Evolutionary conservation across 2,329 filamentous ascomycete genomes (phyloP).

Genomic region (Calonectria pauciramosa): DNA sequence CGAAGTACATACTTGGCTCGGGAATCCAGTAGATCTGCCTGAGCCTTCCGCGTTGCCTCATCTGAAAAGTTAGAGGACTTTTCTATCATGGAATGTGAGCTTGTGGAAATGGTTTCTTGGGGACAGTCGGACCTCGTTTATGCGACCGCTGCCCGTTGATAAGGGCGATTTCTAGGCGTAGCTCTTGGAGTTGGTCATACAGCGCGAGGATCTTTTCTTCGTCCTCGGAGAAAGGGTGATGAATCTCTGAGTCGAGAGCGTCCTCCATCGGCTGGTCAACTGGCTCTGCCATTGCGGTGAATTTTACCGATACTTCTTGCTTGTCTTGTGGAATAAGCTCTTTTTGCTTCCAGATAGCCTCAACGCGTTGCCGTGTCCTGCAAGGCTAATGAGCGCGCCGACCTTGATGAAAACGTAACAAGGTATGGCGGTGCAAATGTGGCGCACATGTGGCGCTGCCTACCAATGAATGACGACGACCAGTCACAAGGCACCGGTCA

Average conservation of each 20-base stretch:
- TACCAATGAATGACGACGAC: slow-evolving; percentile 33
- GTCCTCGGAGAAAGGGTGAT: slow-evolving; percentile 72
- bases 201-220: slow-evolving; percentile 78
- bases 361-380: slow-evolving; percentile 12
- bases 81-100: slow-evolving; percentile 34
- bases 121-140: slow-evolving; percentile 49
- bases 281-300: slow-evolving; percentile 44
- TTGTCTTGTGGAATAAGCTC: neutral
- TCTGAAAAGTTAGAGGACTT: slow-evolving; percentile 54
- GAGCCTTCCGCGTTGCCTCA: slow-evolving; percentile 68
- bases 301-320: neutral
- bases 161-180: slow-evolving; percentile 80
- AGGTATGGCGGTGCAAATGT: slow-evolving; percentile 33
- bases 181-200: slow-evolving; percentile 78
- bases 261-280: slow-evolving; percentile 46
- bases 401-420: neutral
- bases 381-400: slow-evolving; percentile 6
- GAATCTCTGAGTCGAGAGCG: slow-evolving; percentile 50
- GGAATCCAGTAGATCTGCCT: slow-evolving; percentile 77
- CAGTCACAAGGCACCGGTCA: slow-evolving; percentile 51
- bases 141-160: slow-evolving; percentile 64
- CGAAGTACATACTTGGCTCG: slow-evolving; percentile 78
- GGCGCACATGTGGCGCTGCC: slow-evolving; percentile 35
- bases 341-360: slow-evolving; percentile 9
- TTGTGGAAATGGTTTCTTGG: neutral